Percentiles rank a stretch among this genome's conserved stretches.
Conservation (phyloP, 1,139 yeast species). For the Debaryomyces robertsiae region DNA sequence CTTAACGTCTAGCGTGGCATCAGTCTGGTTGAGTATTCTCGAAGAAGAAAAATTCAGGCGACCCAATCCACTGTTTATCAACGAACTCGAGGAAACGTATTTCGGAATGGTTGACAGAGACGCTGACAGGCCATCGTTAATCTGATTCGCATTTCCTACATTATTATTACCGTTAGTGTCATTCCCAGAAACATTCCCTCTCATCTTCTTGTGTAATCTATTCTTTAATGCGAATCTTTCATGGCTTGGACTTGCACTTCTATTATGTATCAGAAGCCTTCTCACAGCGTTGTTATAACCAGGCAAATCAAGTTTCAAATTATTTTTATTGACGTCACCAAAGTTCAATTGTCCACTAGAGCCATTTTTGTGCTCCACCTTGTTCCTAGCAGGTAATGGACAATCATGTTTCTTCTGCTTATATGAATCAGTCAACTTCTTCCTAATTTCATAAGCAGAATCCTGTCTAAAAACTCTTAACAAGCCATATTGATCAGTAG, state of each 20-base stretch:
- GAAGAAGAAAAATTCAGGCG: slow-evolving; percentile 3
- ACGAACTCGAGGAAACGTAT: slow-evolving; percentile 13
- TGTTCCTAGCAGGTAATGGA: background rate
- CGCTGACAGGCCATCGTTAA: slow-evolving; percentile 2
- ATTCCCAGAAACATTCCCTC: slow-evolving; percentile 1
- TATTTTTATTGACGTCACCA: background rate
- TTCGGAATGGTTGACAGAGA: slow-evolving; percentile 10
- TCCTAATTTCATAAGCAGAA: slow-evolving; percentile 51
- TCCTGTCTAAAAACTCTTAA: slow-evolving; percentile 83
- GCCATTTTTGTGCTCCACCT: background rate
- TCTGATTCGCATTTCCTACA: slow-evolving; percentile 3
- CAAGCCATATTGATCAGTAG: slow-evolving; percentile 74
- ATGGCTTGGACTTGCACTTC: slow-evolving; percentile 17
- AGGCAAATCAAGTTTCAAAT: slow-evolving; percentile 9
- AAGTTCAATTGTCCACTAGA: background rate
- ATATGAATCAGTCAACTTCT: slow-evolving; percentile 21
- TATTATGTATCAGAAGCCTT: slow-evolving; percentile 14
- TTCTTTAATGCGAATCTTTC: slow-evolving; percentile 11
- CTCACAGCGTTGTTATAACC: slow-evolving; percentile 9
- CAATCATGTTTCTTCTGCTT: slow-evolving; percentile 13
- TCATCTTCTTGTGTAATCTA: slow-evolving; percentile 14
- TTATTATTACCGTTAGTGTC: slow-evolving; percentile 3
- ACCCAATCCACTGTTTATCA: slow-evolving; percentile 9
- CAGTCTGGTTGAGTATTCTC: slow-evolving; percentile 5
- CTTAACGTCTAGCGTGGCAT: slow-evolving; percentile 5